Conservation (phyloP, 108 stramenopile genomes). For the Nitzschia inconspicua region DNA sequence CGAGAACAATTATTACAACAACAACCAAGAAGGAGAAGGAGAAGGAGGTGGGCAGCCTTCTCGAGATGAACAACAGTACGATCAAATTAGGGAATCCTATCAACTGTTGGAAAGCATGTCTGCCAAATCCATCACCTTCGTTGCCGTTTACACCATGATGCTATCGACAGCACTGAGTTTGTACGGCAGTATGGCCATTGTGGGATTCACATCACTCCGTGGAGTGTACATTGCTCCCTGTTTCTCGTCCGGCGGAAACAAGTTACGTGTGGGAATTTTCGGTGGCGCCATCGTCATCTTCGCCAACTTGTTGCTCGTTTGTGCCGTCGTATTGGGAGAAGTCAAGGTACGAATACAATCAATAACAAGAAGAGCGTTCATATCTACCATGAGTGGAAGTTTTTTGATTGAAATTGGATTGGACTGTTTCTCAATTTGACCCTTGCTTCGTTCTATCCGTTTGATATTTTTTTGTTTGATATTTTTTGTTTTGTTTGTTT, state of each 20-base stretch:
- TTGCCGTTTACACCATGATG: constrained; percentile 63
- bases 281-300: constrained; percentile 76
- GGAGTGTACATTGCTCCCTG: constrained; percentile 84
- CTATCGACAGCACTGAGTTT: constrained; percentile 57
- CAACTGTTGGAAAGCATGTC: constrained; percentile 46
- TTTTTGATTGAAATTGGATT: background rate
- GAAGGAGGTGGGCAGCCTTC: constrained; percentile 30
- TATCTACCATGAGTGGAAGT: background rate
- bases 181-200: constrained; percentile 74
- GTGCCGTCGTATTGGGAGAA: constrained; percentile 84
- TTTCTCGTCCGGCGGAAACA: constrained; percentile 49
- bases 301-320: constrained; percentile 73
- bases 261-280: constrained; percentile 68
- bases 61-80: constrained; percentile 28
- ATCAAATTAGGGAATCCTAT: constrained; percentile 27
- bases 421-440: too few species aligned
- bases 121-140: constrained; percentile 64
- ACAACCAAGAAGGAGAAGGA: constrained; percentile 31
- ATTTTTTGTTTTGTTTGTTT: too few species aligned
- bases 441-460: too few species aligned
- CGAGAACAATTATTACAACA: constrained; percentile 26
- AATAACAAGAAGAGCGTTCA: constrained; percentile 28
- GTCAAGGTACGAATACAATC: constrained; percentile 62
- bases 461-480: too few species aligned
- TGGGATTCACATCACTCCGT: constrained; percentile 75